Conservation (phyloP, 225 moss, liverwort and hornwort genomes). For the Polytrichum commune region DNA sequence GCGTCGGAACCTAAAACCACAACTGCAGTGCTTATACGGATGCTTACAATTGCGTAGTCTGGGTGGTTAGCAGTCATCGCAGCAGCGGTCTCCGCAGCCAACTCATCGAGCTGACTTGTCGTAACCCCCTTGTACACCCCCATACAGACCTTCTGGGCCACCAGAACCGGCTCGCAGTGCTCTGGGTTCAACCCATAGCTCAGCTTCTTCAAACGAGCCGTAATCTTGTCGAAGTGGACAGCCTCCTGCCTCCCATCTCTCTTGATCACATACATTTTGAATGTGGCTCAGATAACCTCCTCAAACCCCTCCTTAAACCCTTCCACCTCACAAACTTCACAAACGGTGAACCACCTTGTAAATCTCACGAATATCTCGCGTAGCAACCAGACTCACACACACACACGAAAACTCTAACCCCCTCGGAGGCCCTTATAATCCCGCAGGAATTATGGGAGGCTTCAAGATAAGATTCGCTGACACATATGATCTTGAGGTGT, state of each 20-base stretch:
- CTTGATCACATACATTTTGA: conserved; percentile 92
- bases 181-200: conserved; percentile 92
- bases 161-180: conserved; percentile 88
- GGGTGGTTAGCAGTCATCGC: conserved; percentile 94
- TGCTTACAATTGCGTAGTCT: conserved; percentile 81
- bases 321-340: too few relatives aligned
- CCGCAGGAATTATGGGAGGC: too few relatives aligned
- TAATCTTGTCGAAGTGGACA: conserved; percentile 94
- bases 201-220: conserved; percentile 82
- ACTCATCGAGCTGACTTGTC: conserved; percentile 89
- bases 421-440: too few relatives aligned
- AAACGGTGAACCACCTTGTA: too few relatives aligned
- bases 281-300: too few relatives aligned
- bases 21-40: too few relatives aligned
- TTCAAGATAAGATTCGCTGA: too few relatives aligned
- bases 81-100: conserved; percentile 94
- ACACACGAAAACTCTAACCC: too few relatives aligned
- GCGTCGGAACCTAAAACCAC: not conserved
- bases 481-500: too few relatives aligned
- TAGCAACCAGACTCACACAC: too few relatives aligned
- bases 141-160: conserved; percentile 90
- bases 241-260: conserved; percentile 91
- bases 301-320: too few relatives aligned
- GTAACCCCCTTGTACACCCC: conserved; percentile 92
- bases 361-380: too few relatives aligned